Base-by-base conservation (phyloP, 2,329 filamentous ascomycete species). In the Paraphoma sp. region DNA sequence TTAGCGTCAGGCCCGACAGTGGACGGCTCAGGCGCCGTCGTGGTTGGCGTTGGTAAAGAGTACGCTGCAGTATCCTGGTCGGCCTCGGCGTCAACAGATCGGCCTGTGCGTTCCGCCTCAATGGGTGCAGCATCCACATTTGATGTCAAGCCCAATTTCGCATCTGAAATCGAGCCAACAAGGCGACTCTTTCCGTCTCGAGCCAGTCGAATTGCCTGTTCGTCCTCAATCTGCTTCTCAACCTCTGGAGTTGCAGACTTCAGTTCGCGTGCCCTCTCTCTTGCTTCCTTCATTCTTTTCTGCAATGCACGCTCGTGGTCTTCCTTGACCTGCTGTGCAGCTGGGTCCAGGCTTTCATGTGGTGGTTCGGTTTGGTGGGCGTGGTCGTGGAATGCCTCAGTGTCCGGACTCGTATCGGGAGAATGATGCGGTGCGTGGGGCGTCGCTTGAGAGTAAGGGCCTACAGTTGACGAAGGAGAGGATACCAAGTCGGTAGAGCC, bases 381-480 rank as follows among this genome's bases (percentile, higher is more conserved):
- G 60, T 60, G 71, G 29, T 78, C 77, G 9, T 73, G 77, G 55
- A 80, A 79, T 45, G 78, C 74, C 29, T 79, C 89, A 52, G 89
- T 85, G 52, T 90, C 89, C 1, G 89, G 88, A 65, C 89, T 93
- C 1, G 90, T 93, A 63, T 89, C 88, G 1, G 89, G 86, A 1
- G 90, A 93, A 6, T 83, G 84, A 60, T 89, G 85, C 57, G 88
- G 84, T 40, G 88, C 83, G 36, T 84, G 85, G 1, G 91, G 89
- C 0, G 91, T 95, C 18, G 89, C 87, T 52, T 87, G 87, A 43
- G 90, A 93, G 65, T 89, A 88, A 1, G 88, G 84, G 31, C 83
- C 87, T 52, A 86, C 79, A 1, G 89, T 93, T 6, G 91, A 94
- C 8, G 81, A 84, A 23, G 85, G 85, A 11, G 80, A 83, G 10